Conservation (phyloP, 2,329 filamentous ascomycete genomes). For the Xylaria sp. region DNA sequence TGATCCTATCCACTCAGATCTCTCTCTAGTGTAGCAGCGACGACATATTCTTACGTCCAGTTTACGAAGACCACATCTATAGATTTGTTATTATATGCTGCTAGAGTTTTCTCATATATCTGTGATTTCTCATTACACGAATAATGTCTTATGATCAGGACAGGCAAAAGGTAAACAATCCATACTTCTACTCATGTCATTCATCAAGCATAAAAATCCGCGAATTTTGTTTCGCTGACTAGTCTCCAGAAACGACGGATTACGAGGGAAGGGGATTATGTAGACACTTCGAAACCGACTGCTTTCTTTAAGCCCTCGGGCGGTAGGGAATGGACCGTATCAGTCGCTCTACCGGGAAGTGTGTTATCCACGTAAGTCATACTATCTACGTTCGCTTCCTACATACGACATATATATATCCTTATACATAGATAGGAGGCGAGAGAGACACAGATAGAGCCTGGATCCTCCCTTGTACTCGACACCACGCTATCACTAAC, state of each 20-base stretch:
- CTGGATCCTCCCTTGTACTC: neutral
- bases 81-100: neutral
- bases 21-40: constrained; percentile 22
- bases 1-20: constrained; percentile 6
- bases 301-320: constrained; percentile 73
- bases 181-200: neutral
- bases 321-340: constrained; percentile 78
- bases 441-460: neutral
- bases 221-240: constrained; percentile 12
- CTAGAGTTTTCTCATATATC: neutral
- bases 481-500: constrained; percentile 16
- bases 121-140: too few relatives aligned
- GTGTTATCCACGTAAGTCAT: constrained; percentile 75
- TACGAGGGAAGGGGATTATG: constrained; percentile 54
- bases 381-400: neutral
- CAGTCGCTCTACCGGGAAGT: constrained; percentile 81
- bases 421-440: neutral
- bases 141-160: constrained; percentile 47
- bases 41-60: neutral
- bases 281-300: constrained; percentile 74
- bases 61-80: neutral
- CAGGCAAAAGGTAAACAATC: constrained; percentile 45
- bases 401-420: neutral
- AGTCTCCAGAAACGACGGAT: constrained; percentile 63
- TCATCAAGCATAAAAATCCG: constrained; percentile 4